Percentiles rank a stretch among this genome's conserved stretches.
phyloP scores from a whole-genome alignment of 2,329 filamentous ascomycete genomes.

The Didymella segeticola region DNA sequence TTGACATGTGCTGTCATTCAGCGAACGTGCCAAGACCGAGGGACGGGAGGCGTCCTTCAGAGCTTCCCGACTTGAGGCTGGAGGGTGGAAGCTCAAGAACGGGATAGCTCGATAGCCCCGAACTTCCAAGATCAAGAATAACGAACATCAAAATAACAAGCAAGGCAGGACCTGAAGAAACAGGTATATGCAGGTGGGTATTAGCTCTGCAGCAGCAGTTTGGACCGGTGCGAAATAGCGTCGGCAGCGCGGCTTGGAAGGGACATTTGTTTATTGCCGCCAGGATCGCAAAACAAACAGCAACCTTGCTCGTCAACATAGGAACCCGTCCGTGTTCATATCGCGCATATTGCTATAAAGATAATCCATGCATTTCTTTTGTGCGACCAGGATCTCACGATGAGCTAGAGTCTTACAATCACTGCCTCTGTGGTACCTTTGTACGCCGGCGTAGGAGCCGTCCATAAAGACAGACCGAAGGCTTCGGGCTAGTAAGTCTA shows the following conservation, averaged over 20 bases:
- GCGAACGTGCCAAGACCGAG: constrained; percentile 6
- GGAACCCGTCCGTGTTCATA: background rate
- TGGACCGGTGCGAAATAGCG: constrained; percentile 12
- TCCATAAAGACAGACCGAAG: constrained; percentile 4
- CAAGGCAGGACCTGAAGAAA: constrained; percentile 9
- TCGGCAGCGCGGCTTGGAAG: constrained; percentile 15
- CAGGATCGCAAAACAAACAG: constrained; percentile 19
- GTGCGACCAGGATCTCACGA: background rate
- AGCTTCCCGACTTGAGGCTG: background rate
- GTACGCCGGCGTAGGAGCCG: constrained; percentile 10
- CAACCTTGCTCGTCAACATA: constrained; percentile 10
- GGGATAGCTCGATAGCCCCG: background rate
- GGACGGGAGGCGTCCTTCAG: constrained; percentile 4
- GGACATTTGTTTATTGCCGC: constrained; percentile 19
- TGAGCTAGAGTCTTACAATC: constrained; percentile 6
- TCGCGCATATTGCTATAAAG: constrained; percentile 13
- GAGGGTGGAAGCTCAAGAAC: background rate
- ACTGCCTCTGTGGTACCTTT: constrained; percentile 10
- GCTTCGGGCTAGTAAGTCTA: constrained; percentile 10
- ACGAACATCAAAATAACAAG: background rate
- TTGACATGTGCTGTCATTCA: constrained; percentile 1
- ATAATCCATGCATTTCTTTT: constrained; percentile 6
- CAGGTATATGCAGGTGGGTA: constrained; percentile 18
- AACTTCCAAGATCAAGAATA: background rate
- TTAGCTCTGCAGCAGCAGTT: constrained; percentile 5